A percentile compares a stretch with the other conserved stretches of the same genome.
Conservation (phyloP, 306 rosid species). For the Gastrolobium villosum region DNA sequence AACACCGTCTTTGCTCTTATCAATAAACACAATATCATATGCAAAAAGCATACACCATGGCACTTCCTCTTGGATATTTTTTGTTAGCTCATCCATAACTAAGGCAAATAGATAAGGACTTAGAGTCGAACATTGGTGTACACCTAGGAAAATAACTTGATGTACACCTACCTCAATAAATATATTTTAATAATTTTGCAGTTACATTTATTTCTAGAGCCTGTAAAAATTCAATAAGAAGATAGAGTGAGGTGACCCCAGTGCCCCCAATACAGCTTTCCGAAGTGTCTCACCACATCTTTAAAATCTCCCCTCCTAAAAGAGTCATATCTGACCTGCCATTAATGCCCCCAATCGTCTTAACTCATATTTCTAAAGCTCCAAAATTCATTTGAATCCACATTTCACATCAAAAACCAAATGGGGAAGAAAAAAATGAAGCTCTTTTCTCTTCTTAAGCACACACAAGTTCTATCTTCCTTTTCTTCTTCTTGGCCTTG, state of each 20-base stretch:
- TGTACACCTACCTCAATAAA: too few relatives aligned
- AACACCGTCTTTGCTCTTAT: too few relatives aligned
- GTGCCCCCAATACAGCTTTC: conserved; percentile 10
- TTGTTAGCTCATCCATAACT: too few relatives aligned
- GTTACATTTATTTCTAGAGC: conserved; percentile 10
- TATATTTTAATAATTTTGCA: too few relatives aligned
- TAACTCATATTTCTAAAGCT: conserved; percentile 46
- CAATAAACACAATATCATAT: too few relatives aligned
- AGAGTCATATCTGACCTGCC: conserved; percentile 59
- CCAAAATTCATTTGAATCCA: conserved; percentile 35
- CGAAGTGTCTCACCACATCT: conserved; percentile 53
- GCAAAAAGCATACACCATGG: too few relatives aligned
- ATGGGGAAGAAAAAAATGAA: conserved; percentile 80
- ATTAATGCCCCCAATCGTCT: conserved; percentile 54
- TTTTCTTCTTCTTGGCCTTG: conserved; percentile 72
- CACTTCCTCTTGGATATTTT: too few relatives aligned
- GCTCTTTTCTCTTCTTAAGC: conserved; percentile 67
- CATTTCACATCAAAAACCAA: neutral
- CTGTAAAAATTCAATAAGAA: conserved; percentile 24
- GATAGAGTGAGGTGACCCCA: conserved; percentile 37
- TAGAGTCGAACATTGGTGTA: too few relatives aligned
- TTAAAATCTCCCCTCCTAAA: conserved; percentile 52
- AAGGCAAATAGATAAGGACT: too few relatives aligned
- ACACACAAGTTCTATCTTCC: too few relatives aligned
- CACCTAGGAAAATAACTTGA: too few relatives aligned